These are phyloP conservation scores for Magnolia changhungtana DNA, from an alignment of 164 flowering plant genomes.

Conservation along the genomic window DNA sequence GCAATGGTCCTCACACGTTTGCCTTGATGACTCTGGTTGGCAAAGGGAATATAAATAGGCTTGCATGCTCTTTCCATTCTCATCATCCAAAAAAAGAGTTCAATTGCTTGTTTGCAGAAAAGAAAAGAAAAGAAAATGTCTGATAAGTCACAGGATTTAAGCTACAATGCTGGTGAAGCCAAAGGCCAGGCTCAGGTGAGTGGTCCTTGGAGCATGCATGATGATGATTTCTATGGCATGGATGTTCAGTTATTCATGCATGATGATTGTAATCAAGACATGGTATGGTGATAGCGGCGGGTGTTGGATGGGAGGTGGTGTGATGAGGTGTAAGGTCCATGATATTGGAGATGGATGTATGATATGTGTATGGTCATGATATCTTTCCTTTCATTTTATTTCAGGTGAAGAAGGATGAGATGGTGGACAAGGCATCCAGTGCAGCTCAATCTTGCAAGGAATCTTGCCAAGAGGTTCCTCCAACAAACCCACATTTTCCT, in stretches of 20 bases:
- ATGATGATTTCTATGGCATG: not conserved
- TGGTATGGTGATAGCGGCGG: too few relatives aligned
- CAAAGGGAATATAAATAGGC: not conserved
- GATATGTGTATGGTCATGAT: not conserved
- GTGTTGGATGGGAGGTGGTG: not conserved
- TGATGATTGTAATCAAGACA: too few relatives aligned
- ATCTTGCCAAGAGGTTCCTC: constrained; percentile 37
- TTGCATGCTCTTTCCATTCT: not conserved
- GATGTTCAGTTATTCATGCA: not conserved
- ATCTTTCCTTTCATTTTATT: not conserved
- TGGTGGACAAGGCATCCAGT: constrained; percentile 39
- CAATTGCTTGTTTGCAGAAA: not conserved
- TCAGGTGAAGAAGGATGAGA: constrained; percentile 37
- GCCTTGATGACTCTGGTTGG: not conserved
- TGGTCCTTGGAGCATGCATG: not conserved
- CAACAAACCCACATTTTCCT: not conserved
- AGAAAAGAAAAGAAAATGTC: not conserved
- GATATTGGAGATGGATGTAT: not conserved
- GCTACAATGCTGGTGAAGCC: not conserved
- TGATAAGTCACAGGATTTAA: not conserved
- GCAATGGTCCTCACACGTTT: too few relatives aligned
- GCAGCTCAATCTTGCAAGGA: constrained; percentile 45
- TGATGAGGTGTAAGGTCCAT: not conserved
- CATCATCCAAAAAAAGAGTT: not conserved
- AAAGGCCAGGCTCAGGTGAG: constrained; percentile 3